phyloP scores from a whole-genome alignment of 2,329 filamentous ascomycete genomes.

The Venturia nashicola region DNA sequence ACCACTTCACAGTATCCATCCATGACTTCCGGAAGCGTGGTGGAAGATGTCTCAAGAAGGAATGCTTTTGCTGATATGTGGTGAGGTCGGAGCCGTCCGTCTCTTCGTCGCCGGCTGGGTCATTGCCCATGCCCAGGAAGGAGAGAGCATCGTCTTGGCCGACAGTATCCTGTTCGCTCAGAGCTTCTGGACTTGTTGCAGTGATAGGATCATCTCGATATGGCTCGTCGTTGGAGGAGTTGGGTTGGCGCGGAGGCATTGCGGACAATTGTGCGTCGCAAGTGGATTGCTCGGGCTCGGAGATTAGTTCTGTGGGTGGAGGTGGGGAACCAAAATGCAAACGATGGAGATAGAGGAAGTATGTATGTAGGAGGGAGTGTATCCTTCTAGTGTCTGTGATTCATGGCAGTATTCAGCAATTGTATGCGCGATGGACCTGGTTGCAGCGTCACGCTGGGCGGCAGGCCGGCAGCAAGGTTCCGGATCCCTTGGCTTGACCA shows the following conservation, averaged over 20 bases:
- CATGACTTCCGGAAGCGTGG: slow-evolving; percentile 40
- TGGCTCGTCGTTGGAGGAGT: slow-evolving; percentile 2
- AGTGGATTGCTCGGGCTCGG: neutral
- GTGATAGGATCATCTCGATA: slow-evolving; percentile 7
- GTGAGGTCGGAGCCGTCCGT: neutral
- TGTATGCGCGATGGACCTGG: neutral
- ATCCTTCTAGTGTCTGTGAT: neutral
- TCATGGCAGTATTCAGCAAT: neutral
- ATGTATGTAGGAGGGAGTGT: neutral
- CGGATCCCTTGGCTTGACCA: neutral
- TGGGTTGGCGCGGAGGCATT: slow-evolving; percentile 2
- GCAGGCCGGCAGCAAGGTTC: neutral
- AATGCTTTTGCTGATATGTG: slow-evolving; percentile 9
- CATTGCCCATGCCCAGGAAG: slow-evolving; percentile 9
- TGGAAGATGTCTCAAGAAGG: slow-evolving; percentile 24
- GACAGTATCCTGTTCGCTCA: slow-evolving; percentile 8
- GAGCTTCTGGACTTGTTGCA: slow-evolving; percentile 2
- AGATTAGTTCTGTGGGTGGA: neutral
- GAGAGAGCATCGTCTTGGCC: slow-evolving; percentile 9
- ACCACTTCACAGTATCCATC: slow-evolving; percentile 29
- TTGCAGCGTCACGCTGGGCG: neutral
- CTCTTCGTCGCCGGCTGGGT: neutral
- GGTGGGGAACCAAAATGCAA: neutral
- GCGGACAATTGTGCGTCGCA: neutral
- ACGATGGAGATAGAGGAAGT: neutral